Evolutionary conservation across 2,329 filamentous ascomycete species (phyloP), one percentile per base, ranked within the genome.

Genomic region (Colletotrichum shisoi): DNA sequence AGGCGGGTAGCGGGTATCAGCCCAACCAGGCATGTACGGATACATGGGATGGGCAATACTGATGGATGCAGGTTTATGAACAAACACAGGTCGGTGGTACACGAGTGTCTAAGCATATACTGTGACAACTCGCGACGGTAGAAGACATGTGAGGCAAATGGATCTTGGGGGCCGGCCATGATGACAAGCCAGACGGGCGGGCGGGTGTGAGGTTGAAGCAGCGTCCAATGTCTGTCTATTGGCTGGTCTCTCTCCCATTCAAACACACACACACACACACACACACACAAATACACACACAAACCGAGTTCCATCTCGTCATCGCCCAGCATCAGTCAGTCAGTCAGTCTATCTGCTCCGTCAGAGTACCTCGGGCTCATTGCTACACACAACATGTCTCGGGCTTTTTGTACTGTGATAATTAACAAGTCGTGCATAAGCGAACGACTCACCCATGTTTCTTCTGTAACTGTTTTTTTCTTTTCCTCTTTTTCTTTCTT

Each of bases 131-230:
- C 24, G 39, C 31, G 8, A 39, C 34, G 3, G n/a, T 13, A 31
- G 7, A 58, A 11, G 27, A 8, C 31, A 24, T 13, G 31, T 37
- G 5, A 46, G 7, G 3, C 11, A 2, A 12, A 19, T 58, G 27
- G 31, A 34, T 34, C 8, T 13, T 39, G 3, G 7, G 7, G 15
- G 19, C 24, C 24, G 4, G 17, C 31, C 3, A 46, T 37, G 31
- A n/a, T 37, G 24, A 27, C 45, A 21, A 48, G 42, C 31, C 31
- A 21, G 44, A 24, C 19, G 4, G 24, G 24, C 19, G 4, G 24
- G 24, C 27, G 31, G 56, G 46, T 58, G 19, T 58, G 31, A 58
- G 27, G 56, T 48, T 58, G 56, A 48, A 48, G 44, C 44, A 6
- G 39, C 42, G 27, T 37, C 31, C 12, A 24, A n/a, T 19, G n/a